These are phyloP conservation scores for Macrocystidia cucumis DNA, from an alignment of 1,284 basidiomycete genomes.

Conservation along the genomic window DNA sequence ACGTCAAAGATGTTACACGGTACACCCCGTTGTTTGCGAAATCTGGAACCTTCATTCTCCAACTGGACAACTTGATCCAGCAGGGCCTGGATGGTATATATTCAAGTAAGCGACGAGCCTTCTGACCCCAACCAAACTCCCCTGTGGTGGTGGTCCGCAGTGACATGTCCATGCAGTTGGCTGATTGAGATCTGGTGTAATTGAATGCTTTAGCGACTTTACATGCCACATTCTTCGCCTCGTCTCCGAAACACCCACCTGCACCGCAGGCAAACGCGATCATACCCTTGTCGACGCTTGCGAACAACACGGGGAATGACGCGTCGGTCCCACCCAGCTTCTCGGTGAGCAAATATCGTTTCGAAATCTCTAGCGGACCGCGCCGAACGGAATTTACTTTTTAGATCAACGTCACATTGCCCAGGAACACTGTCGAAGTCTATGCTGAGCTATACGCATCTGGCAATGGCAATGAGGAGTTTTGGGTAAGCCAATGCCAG, in stretches of 20 bases:
- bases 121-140: no score
- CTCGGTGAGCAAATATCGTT: conserved; percentile 40
- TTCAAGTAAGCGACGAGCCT: conserved; percentile 37
- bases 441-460: conserved; percentile 71
- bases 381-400: background rate
- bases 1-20: conserved; percentile 68
- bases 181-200: no score
- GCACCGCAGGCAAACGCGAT: conserved; percentile 56
- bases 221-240: conserved; percentile 62
- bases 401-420: conserved; percentile 62
- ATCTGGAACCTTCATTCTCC: conserved; percentile 60
- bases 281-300: conserved; percentile 59
- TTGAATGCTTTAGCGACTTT: conserved; percentile 40
- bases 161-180: no score
- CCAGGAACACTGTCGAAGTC: conserved; percentile 57
- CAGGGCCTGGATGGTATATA: conserved; percentile 57
- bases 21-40: conserved; percentile 64
- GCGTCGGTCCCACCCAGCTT: conserved; percentile 69
- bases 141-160: no score
- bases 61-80: conserved; percentile 64
- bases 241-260: conserved; percentile 43
- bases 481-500: conserved; percentile 50
- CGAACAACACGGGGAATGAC: conserved; percentile 55
- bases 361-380: background rate
- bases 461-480: conserved; percentile 69